These are phyloP conservation scores for Bassia scoparia DNA, from an alignment of 148 eudicot species.

Conservation along the genomic window DNA sequence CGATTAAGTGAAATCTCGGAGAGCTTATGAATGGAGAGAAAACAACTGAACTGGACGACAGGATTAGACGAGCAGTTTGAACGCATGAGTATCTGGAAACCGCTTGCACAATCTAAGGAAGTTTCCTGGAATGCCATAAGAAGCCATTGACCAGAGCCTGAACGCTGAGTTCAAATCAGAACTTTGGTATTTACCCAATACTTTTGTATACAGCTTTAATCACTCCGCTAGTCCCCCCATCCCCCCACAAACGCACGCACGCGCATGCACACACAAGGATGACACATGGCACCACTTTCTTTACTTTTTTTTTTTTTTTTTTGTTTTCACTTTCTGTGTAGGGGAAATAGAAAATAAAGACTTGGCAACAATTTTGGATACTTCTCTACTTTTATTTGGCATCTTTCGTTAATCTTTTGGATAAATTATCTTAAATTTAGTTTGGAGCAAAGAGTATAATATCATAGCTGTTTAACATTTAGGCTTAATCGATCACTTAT, in stretches of 20 bases:
- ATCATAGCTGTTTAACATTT: no score
- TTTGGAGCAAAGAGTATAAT: no score
- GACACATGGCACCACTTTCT: not conserved
- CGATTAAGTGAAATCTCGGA: slow-evolving; percentile 54
- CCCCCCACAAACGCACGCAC: no score
- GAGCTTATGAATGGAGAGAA: slow-evolving; percentile 58
- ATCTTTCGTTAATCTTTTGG: no score
- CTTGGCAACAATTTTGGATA: no score
- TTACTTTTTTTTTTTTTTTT: no score
- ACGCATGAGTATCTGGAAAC: slow-evolving; percentile 54
- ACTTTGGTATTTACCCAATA: slow-evolving; percentile 63
- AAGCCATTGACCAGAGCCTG: slow-evolving; percentile 84
- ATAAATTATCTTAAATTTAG: no score
- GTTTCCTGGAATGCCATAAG: slow-evolving; percentile 64
- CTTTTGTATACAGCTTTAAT: not conserved
- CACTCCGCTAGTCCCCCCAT: no score
- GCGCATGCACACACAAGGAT: no score
- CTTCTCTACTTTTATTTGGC: no score
- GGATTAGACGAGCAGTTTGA: slow-evolving; percentile 45
- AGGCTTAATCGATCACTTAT: slow-evolving; percentile 2
- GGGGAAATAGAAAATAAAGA: no score
- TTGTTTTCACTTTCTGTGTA: no score
- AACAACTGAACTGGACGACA: slow-evolving; percentile 52
- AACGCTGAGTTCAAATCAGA: slow-evolving; percentile 77
- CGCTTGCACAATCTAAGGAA: slow-evolving; percentile 64